phyloP scores from a whole-genome alignment of 257 asterid genomes.

The Plantago major region DNA sequence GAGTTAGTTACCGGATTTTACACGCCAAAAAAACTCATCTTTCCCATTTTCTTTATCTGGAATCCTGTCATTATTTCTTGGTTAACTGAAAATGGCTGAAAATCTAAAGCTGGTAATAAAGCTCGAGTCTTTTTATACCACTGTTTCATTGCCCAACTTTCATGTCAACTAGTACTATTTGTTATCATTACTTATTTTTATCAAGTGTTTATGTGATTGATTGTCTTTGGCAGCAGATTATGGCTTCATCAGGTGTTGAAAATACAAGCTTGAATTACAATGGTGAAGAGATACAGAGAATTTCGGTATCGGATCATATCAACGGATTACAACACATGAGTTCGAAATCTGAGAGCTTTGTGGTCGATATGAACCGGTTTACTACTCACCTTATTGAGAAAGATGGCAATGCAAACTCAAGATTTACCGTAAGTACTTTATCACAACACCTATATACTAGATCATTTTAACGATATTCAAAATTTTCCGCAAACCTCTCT shows the following conservation, averaged over 20 bases:
- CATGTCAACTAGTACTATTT: not conserved
- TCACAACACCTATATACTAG: too few relatives aligned
- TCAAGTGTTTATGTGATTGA: not conserved
- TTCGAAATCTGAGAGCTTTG: constrained; percentile 46
- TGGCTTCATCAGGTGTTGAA: constrained; percentile 28
- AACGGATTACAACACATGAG: constrained; percentile 25
- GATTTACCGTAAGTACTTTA: constrained; percentile 42
- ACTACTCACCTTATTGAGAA: constrained; percentile 48
- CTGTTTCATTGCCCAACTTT: constrained; percentile 31
- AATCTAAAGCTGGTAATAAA: constrained; percentile 42
- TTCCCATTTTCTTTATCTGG: constrained; percentile 9
- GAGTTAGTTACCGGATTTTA: constrained; percentile 19
- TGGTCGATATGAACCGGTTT: constrained; percentile 65
- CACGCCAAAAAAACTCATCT: constrained; percentile 22
- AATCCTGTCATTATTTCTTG: constrained; percentile 5
- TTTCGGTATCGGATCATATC: constrained; percentile 31
- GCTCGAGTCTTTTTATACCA: constrained; percentile 11
- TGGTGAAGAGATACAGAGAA: constrained; percentile 26
- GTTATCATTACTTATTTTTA: not conserved
- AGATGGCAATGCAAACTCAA: constrained; percentile 49
- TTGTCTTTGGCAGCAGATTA: constrained; percentile 29
- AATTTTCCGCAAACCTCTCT: too few relatives aligned
- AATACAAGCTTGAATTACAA: constrained; percentile 14
- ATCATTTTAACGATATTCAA: too few relatives aligned
- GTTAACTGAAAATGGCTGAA: constrained; percentile 25